phyloP scores from a whole-genome alignment of 495 filamentous ascomycete species.

The Podospora pseudopauciseta region DNA sequence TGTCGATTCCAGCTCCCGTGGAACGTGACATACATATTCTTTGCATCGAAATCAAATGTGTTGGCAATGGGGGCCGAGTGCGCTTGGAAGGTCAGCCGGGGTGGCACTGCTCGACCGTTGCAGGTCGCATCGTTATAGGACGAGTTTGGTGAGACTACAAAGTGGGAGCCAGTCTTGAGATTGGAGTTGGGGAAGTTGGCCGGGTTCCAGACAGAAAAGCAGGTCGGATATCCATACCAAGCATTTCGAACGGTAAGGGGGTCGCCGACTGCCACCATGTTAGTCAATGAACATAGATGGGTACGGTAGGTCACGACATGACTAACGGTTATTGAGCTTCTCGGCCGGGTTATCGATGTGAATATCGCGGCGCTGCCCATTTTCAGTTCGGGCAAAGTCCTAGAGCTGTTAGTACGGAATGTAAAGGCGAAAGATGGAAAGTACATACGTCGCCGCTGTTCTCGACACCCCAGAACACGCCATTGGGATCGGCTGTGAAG shows the following conservation, averaged over 20 bases:
- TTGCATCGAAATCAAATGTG: conserved; percentile 40
- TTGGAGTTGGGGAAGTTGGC: conserved; percentile 37
- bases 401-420: not conserved
- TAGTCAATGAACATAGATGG: not conserved
- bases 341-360: conserved; percentile 67
- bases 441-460: conserved; percentile 62
- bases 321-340: conserved; percentile 64
- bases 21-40: conserved; percentile 58
- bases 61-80: conserved; percentile 59
- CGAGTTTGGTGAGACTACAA: conserved; percentile 44
- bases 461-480: conserved; percentile 64
- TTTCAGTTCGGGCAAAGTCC: conserved; percentile 36
- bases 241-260: conserved; percentile 33
- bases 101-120: conserved; percentile 39
- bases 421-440: conserved; percentile 12
- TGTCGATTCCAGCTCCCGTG: conserved; percentile 57
- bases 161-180: conserved; percentile 50
- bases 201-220: conserved; percentile 60
- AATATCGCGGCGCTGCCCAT: conserved; percentile 51
- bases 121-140: conserved; percentile 52
- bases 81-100: conserved; percentile 52
- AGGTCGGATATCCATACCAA: conserved; percentile 68
- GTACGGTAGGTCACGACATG: not conserved
- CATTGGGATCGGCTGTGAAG: conserved; percentile 56
- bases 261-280: conserved; percentile 31